Base-by-base conservation (phyloP, 305 asterid species). In the Fraxinus sp. region DNA sequence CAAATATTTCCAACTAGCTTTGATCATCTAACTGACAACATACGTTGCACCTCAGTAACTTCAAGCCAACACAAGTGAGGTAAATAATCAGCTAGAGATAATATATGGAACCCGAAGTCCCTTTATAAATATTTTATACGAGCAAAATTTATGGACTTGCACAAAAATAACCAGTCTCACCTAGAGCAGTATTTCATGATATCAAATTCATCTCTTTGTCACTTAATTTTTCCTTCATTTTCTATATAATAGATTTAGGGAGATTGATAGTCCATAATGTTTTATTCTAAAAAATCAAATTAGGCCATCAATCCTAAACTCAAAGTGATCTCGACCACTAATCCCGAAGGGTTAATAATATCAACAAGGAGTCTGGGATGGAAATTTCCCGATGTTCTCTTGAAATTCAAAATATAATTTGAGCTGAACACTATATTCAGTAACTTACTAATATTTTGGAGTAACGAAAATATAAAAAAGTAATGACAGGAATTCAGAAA, bases 391-490 rank as follows among this genome's bases (percentile, higher is more conserved):
- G 41, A 14, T 30, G 75, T 28, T 68, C 35, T 28, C 75, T 59
- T 28, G 37, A 68, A 68, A 18, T 13, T 68, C 75, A 28, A 68
- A 28, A 13, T 68, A 68, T 37, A 68, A 75, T 62, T 74, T 32
- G 75, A 73, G 41, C 64, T 46, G 41, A 22, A 79, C 5, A 22
- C 80, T 72, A 75, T 76, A 70, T 49, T 62, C 71, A 22, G 71
- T 20, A 76, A 84, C 84, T 76, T 39, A 49, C 37, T 7, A 72
- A 64, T 22, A 71, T 68, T 66, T 20, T 59, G 76, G 84, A 18
- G 32, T 70, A 46, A 75, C 62, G 82, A 62, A 43, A 82, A 52
- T 39, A 28, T 11, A 32, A 41, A 74, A 78, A 75, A 9, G 68
- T 70, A 41, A 24, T 16, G 71, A 74, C 10, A 36, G 81, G 70